phyloP scores from a whole-genome alignment of 1,284 basidiomycete genomes.

The Boletus albobrunnescens region DNA sequence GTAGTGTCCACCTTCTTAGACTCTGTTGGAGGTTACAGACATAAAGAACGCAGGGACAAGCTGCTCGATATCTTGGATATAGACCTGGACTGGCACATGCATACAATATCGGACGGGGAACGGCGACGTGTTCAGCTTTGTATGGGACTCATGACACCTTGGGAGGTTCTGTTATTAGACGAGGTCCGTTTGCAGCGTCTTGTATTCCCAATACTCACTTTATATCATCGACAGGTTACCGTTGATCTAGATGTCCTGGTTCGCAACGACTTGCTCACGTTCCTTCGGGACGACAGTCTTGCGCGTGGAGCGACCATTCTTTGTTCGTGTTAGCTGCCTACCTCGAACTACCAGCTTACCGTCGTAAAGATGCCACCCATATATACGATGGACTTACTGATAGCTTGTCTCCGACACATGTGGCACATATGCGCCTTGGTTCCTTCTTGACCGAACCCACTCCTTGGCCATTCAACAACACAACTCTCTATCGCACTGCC shows the following conservation, averaged over 20 bases:
- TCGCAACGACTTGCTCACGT: slow-evolving; percentile 83
- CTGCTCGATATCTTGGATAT: slow-evolving; percentile 92
- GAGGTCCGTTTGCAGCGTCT: slow-evolving; percentile 55
- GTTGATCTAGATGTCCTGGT: slow-evolving; percentile 99
- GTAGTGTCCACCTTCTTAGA: slow-evolving; percentile 87
- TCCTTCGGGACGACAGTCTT: slow-evolving; percentile 83
- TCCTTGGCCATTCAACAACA: slow-evolving; percentile 52
- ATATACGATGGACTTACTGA: slow-evolving; percentile 81
- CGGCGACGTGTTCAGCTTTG: slow-evolving; percentile 90
- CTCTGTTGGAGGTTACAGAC: slow-evolving; percentile 92
- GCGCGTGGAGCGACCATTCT: slow-evolving; percentile 84
- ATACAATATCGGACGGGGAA: slow-evolving; percentile 93
- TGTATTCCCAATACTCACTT: slow-evolving; percentile 3
- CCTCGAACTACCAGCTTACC: slow-evolving; percentile 10
- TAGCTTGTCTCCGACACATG: slow-evolving; percentile 81
- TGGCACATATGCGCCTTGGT: slow-evolving; percentile 86
- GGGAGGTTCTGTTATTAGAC: slow-evolving; percentile 91
- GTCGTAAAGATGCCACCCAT: slow-evolving; percentile 79
- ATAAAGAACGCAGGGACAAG: slow-evolving; percentile 83
- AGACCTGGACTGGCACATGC: slow-evolving; percentile 92
- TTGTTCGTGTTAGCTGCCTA: slow-evolving; percentile 49
- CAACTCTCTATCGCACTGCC: slow-evolving; percentile 66
- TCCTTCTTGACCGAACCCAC: slow-evolving; percentile 62
- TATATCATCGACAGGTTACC: slow-evolving; percentile 62
- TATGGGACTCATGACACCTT: slow-evolving; percentile 95